Evolutionary conservation across 208 protist species (phyloP).

Genomic region (Crithidia fasciculata): DNA sequence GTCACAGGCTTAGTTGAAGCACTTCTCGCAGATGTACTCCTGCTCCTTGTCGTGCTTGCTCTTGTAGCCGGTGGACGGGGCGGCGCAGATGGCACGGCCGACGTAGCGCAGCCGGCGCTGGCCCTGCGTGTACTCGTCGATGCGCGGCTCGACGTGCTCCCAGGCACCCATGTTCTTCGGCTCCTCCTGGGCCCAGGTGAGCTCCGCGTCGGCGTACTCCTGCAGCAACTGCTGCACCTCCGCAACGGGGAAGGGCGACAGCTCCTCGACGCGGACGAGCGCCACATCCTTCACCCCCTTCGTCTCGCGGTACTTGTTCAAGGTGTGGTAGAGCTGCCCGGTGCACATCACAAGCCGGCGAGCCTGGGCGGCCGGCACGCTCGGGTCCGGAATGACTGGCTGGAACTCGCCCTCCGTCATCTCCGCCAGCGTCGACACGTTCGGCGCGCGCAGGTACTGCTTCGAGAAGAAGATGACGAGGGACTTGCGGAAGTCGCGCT

Average conservation of each 20-base stretch:
- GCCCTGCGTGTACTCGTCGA: slow-evolving; percentile 79
- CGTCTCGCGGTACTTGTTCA: slow-evolving; percentile 74
- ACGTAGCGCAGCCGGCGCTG: slow-evolving; percentile 62
- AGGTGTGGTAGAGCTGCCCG: slow-evolving; percentile 97
- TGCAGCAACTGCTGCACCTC: slow-evolving; percentile 83
- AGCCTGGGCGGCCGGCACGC: slow-evolving; percentile 67
- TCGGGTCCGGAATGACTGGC: slow-evolving; percentile 80
- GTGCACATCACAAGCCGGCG: slow-evolving; percentile 95
- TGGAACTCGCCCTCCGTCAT: slow-evolving; percentile 68
- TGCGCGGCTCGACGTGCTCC: slow-evolving; percentile 82
- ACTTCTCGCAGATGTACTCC: slow-evolving; percentile 56
- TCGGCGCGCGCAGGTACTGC: slow-evolving; percentile 88
- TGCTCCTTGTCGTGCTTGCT: slow-evolving; percentile 79
- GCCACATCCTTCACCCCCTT: slow-evolving; percentile 81
- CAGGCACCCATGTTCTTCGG: slow-evolving; percentile 97
- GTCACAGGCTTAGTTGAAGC: slow-evolving; percentile 25
- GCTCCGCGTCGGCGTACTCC: slow-evolving; percentile 90
- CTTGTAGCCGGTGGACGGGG: slow-evolving; percentile 80
- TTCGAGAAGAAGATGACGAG: slow-evolving; percentile 96
- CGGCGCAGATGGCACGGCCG: slow-evolving; percentile 57
- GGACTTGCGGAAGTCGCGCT: slow-evolving; percentile 98
- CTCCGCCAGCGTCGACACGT: slow-evolving; percentile 79
- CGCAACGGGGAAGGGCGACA: slow-evolving; percentile 97
- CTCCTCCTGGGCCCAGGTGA: slow-evolving; percentile 98
- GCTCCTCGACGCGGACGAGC: slow-evolving; percentile 95